Base-by-base conservation (phyloP, 257 asterid genomes). In the Capsicum chinense region DNA sequence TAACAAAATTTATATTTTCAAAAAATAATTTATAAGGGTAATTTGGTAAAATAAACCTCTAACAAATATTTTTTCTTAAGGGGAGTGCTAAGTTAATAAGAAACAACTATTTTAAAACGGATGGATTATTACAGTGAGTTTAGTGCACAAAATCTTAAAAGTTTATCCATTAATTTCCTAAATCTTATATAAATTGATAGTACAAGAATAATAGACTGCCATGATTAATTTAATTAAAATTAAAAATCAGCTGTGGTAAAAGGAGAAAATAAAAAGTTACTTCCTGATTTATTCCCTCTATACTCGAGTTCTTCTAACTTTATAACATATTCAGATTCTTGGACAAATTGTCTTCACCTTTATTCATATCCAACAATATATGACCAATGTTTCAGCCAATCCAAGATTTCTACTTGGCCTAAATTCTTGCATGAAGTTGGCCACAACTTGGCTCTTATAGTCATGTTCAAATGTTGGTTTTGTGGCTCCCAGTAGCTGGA, bases 401-500 rank as follows among this genome's bases (percentile, higher is more conserved):
- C 70, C 70, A 63, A 21, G 11, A 26, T 10, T 26, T 26, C 42
- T 7, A 26, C 15, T 54, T 54, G 47, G 64, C 42, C 48, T 33
- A 76, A 76, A 21, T 76, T 52, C 8, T 52, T 76, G 48, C 63
- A 76, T 76, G 64, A 76, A 26, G 33, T 76, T 74, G n/a, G 39
- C 44, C 48, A n/a, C 80, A 71, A 11, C 39, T 73, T 74, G 60
- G 17, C 17, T 26, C 54, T 54, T 47, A 52, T 13, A 52, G 52
- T 52, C 63, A 76, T 76, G 64, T 76, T 76, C 50, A 39, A 76
- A 33, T 76, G 81, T 76, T 26, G 63, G 64, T 15, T 39, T 68
- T 52, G 64, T 76, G 81, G 81, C 50, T 39, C 44, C 44, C 44
- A 39, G 33, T 26, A 26, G 44, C 42, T 52, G 81, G 33, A 52